Evolutionary conservation across 805 yeast genomes (phyloP).

Genomic region (Candida pseudoglaebosa): DNA sequence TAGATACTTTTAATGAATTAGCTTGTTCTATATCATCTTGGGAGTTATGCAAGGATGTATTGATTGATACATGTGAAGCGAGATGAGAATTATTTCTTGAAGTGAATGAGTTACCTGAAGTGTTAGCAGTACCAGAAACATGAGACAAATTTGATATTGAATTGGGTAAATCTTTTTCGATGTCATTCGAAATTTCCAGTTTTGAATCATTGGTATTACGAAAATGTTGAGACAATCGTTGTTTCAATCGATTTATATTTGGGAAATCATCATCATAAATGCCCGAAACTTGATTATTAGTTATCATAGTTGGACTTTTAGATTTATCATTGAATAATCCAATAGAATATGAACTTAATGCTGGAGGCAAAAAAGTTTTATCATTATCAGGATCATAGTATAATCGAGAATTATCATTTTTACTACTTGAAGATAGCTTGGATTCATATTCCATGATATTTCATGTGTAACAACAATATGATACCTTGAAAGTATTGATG

Average conservation of each 20-base stretch:
- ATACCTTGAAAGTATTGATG: not conserved
- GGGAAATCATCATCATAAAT: slow-evolving; percentile 32
- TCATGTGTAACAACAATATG: not conserved
- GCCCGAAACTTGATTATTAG: slow-evolving; percentile 20
- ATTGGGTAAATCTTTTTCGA: slow-evolving; percentile 9
- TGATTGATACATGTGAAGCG: slow-evolving; percentile 4
- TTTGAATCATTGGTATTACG: not conserved
- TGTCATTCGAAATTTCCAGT: not conserved
- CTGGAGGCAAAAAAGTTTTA: slow-evolving; percentile 55
- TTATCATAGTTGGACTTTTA: not conserved
- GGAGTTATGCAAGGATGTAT: slow-evolving; percentile 1
- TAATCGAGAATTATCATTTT: slow-evolving; percentile 9
- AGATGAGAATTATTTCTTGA: not conserved
- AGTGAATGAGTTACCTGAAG: slow-evolving; percentile 7
- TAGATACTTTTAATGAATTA: not conserved
- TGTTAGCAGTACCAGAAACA: slow-evolving; percentile 1
- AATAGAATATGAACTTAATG: slow-evolving; percentile 53
- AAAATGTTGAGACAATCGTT: slow-evolving; percentile 33
- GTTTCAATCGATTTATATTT: slow-evolving; percentile 19
- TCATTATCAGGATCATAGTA: slow-evolving; percentile 36
- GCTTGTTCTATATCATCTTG: slow-evolving; percentile 4
- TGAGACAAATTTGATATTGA: not conserved
- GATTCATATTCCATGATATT: not conserved
- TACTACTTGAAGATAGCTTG: not conserved
- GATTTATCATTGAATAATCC: slow-evolving; percentile 42